A percentile compares a stretch with the other conserved stretches of the same genome.
Evolutionary conservation across 371 early-diverging fungal genomes (phyloP).

Genomic region (Syncephalastrum sp.): DNA sequence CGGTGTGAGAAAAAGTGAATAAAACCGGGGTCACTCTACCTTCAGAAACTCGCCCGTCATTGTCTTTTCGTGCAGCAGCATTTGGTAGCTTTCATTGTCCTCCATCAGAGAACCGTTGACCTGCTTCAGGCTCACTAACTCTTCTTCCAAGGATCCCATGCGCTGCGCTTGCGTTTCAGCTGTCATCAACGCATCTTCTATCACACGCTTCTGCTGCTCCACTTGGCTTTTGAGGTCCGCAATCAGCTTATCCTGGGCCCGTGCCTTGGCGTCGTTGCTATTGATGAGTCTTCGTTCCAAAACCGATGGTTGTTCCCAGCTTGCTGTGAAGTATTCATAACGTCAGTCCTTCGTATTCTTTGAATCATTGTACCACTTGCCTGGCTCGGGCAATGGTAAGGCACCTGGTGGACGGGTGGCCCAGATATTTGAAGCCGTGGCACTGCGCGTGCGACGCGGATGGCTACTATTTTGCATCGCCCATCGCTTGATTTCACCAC

Average conservation of each 20-base stretch:
- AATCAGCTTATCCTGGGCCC: constrained; percentile 33
- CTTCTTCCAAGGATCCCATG: constrained; percentile 40
- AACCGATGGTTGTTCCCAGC: not conserved
- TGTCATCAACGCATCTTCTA: constrained; percentile 31
- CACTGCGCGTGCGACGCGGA: constrained; percentile 26
- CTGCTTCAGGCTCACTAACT: constrained; percentile 53
- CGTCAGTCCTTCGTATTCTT: not conserved
- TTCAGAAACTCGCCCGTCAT: constrained; percentile 70
- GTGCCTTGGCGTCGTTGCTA: constrained; percentile 22
- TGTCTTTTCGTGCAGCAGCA: constrained; percentile 76
- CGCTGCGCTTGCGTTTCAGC: constrained; percentile 28
- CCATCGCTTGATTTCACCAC: constrained; percentile 17
- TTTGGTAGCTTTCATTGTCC: constrained; percentile 83
- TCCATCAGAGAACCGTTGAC: constrained; percentile 72
- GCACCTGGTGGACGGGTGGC: not conserved
- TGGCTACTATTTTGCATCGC: constrained; percentile 4
- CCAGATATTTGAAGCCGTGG: constrained; percentile 24
- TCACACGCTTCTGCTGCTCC: constrained; percentile 23
- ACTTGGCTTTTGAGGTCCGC: constrained; percentile 25
- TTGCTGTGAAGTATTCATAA: not conserved
- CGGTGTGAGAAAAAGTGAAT: constrained; percentile 5
- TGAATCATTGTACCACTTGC: constrained; percentile 2
- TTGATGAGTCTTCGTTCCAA: not conserved
- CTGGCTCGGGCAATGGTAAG: constrained; percentile 5
- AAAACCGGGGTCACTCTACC: constrained; percentile 10